These are phyloP conservation scores for Lavandula angustifolia DNA, from an alignment of 257 asterid species.

Conservation along the genomic window DNA sequence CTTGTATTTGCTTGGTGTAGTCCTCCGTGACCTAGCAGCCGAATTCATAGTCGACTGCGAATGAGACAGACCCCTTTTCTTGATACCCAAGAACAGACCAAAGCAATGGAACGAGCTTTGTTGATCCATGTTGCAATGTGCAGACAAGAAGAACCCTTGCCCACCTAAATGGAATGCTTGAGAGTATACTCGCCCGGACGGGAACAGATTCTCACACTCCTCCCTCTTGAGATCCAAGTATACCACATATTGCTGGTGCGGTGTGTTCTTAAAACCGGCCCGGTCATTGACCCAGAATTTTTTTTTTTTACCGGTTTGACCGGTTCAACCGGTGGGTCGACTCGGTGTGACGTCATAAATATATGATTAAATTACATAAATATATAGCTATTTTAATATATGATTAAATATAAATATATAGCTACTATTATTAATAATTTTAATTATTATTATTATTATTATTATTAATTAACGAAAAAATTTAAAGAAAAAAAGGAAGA, in stretches of 20 bases:
- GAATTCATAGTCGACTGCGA: conserved; percentile 81
- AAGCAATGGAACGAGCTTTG: conserved; percentile 80
- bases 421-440: too few species aligned
- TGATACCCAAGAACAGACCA: conserved; percentile 89
- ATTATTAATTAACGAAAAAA: too few species aligned
- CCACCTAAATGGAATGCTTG: conserved; percentile 94
- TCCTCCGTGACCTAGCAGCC: conserved; percentile 83
- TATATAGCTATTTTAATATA: too few species aligned
- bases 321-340: too few species aligned
- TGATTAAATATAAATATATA: too few species aligned
- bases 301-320: too few species aligned
- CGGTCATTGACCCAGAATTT: too few species aligned
- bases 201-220: conserved; percentile 67
- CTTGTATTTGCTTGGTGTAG: conserved; percentile 67
- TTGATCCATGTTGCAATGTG: conserved; percentile 94
- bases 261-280: too few species aligned
- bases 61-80: conserved; percentile 78
- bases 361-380: too few species aligned
- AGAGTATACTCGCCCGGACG: conserved; percentile 80
- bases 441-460: too few species aligned
- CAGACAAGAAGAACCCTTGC: conserved; percentile 91
- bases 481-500: too few species aligned
- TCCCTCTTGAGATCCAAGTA: conserved; percentile 82
- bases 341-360: too few species aligned
- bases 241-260: conserved; percentile 82